These are phyloP conservation scores for Solanum sejunctum DNA, from an alignment of 257 asterid genomes.

Conservation along the genomic window DNA sequence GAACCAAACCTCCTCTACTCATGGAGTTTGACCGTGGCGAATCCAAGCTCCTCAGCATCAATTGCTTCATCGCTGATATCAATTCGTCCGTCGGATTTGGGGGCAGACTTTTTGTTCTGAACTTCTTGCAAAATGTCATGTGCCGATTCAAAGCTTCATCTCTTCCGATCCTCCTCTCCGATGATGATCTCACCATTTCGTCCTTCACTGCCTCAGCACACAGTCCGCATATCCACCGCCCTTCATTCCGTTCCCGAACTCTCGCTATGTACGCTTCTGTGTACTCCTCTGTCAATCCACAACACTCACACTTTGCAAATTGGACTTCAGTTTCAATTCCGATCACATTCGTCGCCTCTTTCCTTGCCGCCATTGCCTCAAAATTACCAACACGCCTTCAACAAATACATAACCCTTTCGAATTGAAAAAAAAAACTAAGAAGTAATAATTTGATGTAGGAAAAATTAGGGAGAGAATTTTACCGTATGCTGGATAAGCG, in stretches of 20 bases:
- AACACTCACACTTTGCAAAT: slow-evolving; percentile 60
- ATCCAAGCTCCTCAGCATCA: slow-evolving; percentile 58
- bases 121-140: slow-evolving; percentile 60
- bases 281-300: slow-evolving; percentile 81
- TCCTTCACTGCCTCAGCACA: slow-evolving; percentile 83
- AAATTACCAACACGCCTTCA: neutral
- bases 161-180: slow-evolving; percentile 27
- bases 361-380: neutral
- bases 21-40: slow-evolving; percentile 46
- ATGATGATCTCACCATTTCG: slow-evolving; percentile 30
- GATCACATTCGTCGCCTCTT: neutral
- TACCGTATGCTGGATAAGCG: slow-evolving; percentile 10
- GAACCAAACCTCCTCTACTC: slow-evolving; percentile 23
- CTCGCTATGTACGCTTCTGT: slow-evolving; percentile 49
- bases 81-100: slow-evolving; percentile 40
- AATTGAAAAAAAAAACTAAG: neutral
- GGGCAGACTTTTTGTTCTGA: slow-evolving; percentile 44
- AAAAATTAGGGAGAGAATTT: neutral
- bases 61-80: slow-evolving; percentile 62
- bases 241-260: slow-evolving; percentile 46
- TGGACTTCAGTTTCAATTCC: slow-evolving; percentile 14
- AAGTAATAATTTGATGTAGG: too few relatives aligned
- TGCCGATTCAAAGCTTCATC: slow-evolving; percentile 70
- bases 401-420: neutral
- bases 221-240: slow-evolving; percentile 87